Base-by-base conservation (phyloP, 2,329 filamentous ascomycete genomes). In the Xylaria sp. region DNA sequence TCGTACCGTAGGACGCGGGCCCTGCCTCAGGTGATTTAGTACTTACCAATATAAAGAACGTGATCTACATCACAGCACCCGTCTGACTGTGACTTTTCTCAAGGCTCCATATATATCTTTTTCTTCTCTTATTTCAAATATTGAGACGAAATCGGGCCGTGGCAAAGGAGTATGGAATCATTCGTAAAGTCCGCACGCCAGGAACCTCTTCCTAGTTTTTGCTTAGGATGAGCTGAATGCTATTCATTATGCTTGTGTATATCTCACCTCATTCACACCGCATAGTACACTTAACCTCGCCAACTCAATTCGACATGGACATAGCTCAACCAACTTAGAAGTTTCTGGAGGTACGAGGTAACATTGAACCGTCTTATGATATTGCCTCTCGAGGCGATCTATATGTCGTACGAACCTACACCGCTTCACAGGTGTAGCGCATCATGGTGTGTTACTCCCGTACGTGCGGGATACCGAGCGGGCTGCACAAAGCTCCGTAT, bases 381-480 rank as follows among this genome's bases (percentile, higher is more conserved):
- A 39, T 31, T 36, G 25, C 33, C 25, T 62, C 31, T 13, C 20
- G 38, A 11, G 29, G 10, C 27, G 20, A 31, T 36, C 38, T 36
- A 42, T 47, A 22, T 25, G 42, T 33, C 33, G n/a, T 51, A 31
- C n/a, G 56, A 66, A 53, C 33, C 15, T 4, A 61, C 63, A 64
- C 67, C 60, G 63, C 64, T 27, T 66, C 22, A n/a, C n/a, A 42
- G 27, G 31, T 5, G 38, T 47, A 42, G 50, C 33, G 31, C n/a
- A 44, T 29, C 5, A 55, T 60, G 58, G 31, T 47, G 42, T 38
- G 45, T 25, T 44, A 38, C 31, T 22, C 51, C 61, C 36, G 55
- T 61, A 55, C 49, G n/a, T 59, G 50, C 36, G 50, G 50, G 56
- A 66, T 56, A 42, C 36, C 38, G 49, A 47, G 55, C 36, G 39